These are phyloP conservation scores for Panicum hallii DNA, from an alignment of 202 grass and related monocot species.

Conservation along the genomic window DNA sequence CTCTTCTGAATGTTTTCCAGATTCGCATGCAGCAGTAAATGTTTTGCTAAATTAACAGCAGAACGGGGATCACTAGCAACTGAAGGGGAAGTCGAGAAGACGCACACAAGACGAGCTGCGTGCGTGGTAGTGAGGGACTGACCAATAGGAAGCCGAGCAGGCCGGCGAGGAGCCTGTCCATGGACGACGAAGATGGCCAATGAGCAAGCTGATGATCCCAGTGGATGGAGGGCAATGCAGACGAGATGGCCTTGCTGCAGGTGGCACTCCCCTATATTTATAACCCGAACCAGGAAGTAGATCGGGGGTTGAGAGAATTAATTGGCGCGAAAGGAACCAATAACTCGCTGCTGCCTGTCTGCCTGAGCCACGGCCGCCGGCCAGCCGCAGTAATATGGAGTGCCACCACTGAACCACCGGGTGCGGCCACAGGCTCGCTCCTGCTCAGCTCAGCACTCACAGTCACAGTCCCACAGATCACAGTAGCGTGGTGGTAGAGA, in stretches of 20 bases:
- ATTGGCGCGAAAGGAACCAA: slow-evolving; percentile 31
- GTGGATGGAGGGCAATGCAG: slow-evolving; percentile 22
- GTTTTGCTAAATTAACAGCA: neutral
- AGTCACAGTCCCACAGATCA: no score
- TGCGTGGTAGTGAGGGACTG: slow-evolving; percentile 49
- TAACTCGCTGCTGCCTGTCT: slow-evolving; percentile 8
- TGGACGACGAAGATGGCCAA: slow-evolving; percentile 31
- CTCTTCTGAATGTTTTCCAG: neutral
- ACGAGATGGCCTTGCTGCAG: slow-evolving; percentile 35
- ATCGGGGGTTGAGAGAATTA: slow-evolving; percentile 42
- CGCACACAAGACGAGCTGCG: neutral
- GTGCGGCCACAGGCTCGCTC: neutral
- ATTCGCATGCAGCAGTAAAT: neutral
- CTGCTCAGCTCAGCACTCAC: neutral
- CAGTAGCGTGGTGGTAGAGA: neutral
- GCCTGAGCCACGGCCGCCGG: neutral
- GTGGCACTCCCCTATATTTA: slow-evolving; percentile 35
- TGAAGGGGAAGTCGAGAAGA: no score
- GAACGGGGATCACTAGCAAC: neutral
- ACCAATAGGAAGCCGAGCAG: slow-evolving; percentile 67
- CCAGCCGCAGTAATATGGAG: slow-evolving; percentile 15
- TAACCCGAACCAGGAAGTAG: slow-evolving; percentile 44
- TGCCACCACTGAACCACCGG: neutral
- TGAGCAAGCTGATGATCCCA: slow-evolving; percentile 29
- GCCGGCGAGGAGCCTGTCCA: slow-evolving; percentile 47